Base-by-base conservation (phyloP, 1,139 yeast species). In the Kluyveromyces marxianus region DNA sequence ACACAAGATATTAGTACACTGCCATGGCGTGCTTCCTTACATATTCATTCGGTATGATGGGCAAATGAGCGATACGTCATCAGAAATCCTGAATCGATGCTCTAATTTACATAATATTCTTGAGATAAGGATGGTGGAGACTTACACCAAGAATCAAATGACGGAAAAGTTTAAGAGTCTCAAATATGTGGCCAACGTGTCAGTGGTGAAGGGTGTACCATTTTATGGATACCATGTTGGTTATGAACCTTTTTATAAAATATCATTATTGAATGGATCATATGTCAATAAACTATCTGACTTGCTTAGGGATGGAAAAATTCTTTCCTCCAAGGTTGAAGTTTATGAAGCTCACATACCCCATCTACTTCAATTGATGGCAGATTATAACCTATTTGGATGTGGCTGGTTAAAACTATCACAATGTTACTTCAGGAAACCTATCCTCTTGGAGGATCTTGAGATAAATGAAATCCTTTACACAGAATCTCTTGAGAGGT, bases 21-120 rank as follows among this genome's bases (percentile, higher is more conserved):
- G 94, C 7, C 97, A 90, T 66, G 92, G 94, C 45, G 77, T 77
- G 26, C 86, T 73, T 53, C 98, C 97, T 0, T 92, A 92, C 58
- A 56, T 92, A 5, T 89, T 76, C 58, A 69, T 90, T 2, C 79
- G 78, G 37, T 83, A 75, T 54, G 67, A 67, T 39, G 79, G 76
- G 0, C 54, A 65, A 1, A 51, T 63, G 6, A 57, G 50, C n/a
- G 65, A 60, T 50, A 42, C 56, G 7, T 39, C 58, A 2, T 50
- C 51, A 3, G 50, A 50, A 2, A 53, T 63, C 7, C 52, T 59
- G 7, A 50, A 56, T 5, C 59, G 59, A 41, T 60, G 70, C 44
- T 47, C 58, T 3, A 52, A 52, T 8, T 49, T 71, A 42, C 68
- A 65, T 43, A 33, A 44, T 4, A 59, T 47, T 6, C 45, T 62